Base-by-base conservation (phyloP, 176 grass and related monocot species). In the Oryza australiensis region DNA sequence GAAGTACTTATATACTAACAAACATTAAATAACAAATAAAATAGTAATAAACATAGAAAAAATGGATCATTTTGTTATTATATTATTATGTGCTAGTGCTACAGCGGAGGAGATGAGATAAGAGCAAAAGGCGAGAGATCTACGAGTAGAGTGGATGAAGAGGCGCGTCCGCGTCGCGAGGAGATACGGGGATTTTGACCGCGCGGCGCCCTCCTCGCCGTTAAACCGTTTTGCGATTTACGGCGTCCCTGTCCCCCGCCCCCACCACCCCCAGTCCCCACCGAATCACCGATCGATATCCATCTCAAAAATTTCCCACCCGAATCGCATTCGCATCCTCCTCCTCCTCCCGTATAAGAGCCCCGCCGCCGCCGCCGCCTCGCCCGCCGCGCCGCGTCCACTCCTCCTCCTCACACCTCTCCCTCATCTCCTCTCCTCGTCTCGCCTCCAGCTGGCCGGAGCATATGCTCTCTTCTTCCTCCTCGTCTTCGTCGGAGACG, bases 271-370 rank as follows among this genome's bases (percentile, higher is more conserved):
- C n/a, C n/a, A n/a, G n/a, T n/a, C 23, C 6, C 6, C 43, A 15
- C 13, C 13, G 1, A 40, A 40, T 14, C 43, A 45, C 12, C 12
- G 5, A 45, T 14, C 4, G 22, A 20, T 18, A 15, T 48, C 86
- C 65, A 5, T 57, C 53, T 9, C 20, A 72, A 82, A 82, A 82
- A 82, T 82, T 72, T 76, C 85, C 60, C 70, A 80, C 86, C 75
- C 75, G 16, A 64, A 83, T 10, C 46, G 46, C 12, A 49, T 16
- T 10, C 46, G 46, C 12, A 49, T 16, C 46, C 46, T 79, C 32
- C 32, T 30, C 29, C 51, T 38, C 59, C 69, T 37, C 35, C 79
- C 62, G 53, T 34, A 74, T 57, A 66, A 78, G 33, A 42, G 35
- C 83, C 27, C 7, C 35, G 60, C 49, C 72, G 27, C 62, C 60